Percentiles rank a stretch among this genome's conserved stretches.
phyloP scores from a whole-genome alignment of 768 basidiomycete species.

The Glaciozyma antarctica region DNA sequence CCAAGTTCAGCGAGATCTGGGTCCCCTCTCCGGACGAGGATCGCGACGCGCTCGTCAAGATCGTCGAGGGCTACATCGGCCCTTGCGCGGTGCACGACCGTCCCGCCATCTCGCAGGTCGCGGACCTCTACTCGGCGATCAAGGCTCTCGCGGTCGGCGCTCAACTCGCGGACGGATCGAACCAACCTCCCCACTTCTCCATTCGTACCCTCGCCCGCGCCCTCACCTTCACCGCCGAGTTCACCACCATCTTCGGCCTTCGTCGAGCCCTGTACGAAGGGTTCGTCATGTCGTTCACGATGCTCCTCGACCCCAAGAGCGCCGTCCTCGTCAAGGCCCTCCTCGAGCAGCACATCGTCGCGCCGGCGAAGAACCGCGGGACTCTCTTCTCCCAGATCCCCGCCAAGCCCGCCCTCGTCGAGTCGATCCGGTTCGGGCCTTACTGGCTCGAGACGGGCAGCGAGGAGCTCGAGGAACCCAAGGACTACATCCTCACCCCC shows the following conservation, averaged over 20 bases:
- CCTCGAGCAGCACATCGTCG: slow-evolving; percentile 67
- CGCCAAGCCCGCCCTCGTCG: slow-evolving; percentile 19
- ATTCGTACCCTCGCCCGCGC: slow-evolving; percentile 92
- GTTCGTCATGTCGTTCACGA: slow-evolving; percentile 94
- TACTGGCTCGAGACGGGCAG: slow-evolving; percentile 82
- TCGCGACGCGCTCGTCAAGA: slow-evolving; percentile 73
- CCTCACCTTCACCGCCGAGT: slow-evolving; percentile 77
- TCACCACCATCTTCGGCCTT: slow-evolving; percentile 63
- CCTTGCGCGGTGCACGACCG: slow-evolving; percentile 72
- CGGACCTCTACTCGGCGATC: slow-evolving; percentile 76
- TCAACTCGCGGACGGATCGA: slow-evolving; percentile 83
- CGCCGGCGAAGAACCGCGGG: slow-evolving; percentile 65
- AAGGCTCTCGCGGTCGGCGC: slow-evolving; percentile 64
- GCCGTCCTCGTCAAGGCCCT: slow-evolving; percentile 56
- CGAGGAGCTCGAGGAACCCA: slow-evolving; percentile 36
- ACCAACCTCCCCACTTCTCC: slow-evolving; percentile 86
- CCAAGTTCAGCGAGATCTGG: slow-evolving; percentile 89
- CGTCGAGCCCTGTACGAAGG: slow-evolving; percentile 90
- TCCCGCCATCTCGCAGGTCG: slow-evolving; percentile 76
- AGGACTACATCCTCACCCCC: slow-evolving; percentile 83
- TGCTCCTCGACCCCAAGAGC: slow-evolving; percentile 72
- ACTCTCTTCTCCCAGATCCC: slow-evolving; percentile 56
- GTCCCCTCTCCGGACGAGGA: slow-evolving; percentile 91
- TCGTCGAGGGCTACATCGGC: slow-evolving; percentile 83
- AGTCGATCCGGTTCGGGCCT: slow-evolving; percentile 65